Evolutionary conservation across 331 rosid genomes (phyloP).

Genomic region (Telfairia occidentalis): DNA sequence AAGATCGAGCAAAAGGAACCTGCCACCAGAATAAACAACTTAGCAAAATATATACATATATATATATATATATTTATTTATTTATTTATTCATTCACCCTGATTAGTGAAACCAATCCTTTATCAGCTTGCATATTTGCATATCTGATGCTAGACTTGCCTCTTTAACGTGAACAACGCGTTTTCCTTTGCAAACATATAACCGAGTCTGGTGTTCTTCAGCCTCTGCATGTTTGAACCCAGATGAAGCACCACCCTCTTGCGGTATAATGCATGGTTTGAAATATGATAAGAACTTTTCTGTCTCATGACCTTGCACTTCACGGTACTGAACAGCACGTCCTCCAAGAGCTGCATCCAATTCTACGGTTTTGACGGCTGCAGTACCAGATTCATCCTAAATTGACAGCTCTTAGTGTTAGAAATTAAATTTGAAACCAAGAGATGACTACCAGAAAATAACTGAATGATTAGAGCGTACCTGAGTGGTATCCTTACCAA

Average conservation of each 20-base stretch:
- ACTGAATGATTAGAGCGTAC: conserved; percentile 5
- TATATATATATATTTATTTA: too few relatives aligned
- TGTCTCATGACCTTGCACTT: conserved; percentile 90
- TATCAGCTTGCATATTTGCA: neutral
- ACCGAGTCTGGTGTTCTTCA: conserved; percentile 61
- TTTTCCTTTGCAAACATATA: conserved; percentile 89
- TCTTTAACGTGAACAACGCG: conserved; percentile 93
- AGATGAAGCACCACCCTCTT: conserved; percentile 82
- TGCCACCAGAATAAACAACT: conserved; percentile 24
- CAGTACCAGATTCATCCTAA: conserved; percentile 93
- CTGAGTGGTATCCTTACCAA: conserved; percentile 23
- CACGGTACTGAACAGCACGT: conserved; percentile 92
- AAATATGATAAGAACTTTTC: conserved; percentile 91
- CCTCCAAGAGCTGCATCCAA: conserved; percentile 90
- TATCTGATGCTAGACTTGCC: conserved; percentile 26
- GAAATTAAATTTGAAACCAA: neutral
- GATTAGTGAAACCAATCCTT: conserved; percentile 4
- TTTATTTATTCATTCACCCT: too few relatives aligned
- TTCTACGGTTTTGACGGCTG: conserved; percentile 88
- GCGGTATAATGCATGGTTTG: conserved; percentile 90
- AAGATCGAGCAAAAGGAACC: conserved; percentile 90
- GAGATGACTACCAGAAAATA: neutral
- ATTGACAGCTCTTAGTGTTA: neutral
- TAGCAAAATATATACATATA: too few relatives aligned
- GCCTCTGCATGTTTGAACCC: conserved; percentile 71